Evolutionary conservation across 345 rosid genomes (phyloP).

Genomic region (Arabis alpina): DNA sequence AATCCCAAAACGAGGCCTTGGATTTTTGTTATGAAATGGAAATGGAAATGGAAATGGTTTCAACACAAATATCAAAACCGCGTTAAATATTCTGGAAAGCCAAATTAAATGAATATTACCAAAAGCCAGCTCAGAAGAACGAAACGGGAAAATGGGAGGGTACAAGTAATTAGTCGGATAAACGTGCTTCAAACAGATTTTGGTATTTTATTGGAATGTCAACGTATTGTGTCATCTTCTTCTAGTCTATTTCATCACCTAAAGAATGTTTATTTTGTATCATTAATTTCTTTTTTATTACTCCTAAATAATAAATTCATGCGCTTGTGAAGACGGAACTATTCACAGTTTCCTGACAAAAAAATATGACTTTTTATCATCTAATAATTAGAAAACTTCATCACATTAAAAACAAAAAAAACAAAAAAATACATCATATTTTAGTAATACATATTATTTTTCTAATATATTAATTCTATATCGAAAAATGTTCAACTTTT

Average conservation of each 20-base stretch:
- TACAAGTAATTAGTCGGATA: slow-evolving; percentile 31
- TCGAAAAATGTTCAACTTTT: slow-evolving; percentile 3
- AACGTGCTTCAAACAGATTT: slow-evolving; percentile 29
- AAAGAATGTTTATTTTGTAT: slow-evolving; percentile 28
- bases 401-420: not conserved
- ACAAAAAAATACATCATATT: slow-evolving; percentile 15
- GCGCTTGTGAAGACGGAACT: slow-evolving; percentile 27
- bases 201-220: slow-evolving; percentile 32
- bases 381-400: slow-evolving; percentile 21
- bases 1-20: not conserved
- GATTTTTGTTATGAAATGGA: not conserved
- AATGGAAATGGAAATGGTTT: not conserved
- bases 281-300: not conserved
- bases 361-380: not conserved
- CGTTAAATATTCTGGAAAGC: slow-evolving; percentile 21
- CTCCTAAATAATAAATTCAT: not conserved
- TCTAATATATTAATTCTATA: not conserved
- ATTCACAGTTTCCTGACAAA: slow-evolving; percentile 22
- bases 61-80: slow-evolving; percentile 21
- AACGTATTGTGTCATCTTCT: slow-evolving; percentile 11
- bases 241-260: slow-evolving; percentile 5
- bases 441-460: not conserved
- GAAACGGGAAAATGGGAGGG: slow-evolving; percentile 22
- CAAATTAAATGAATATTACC: slow-evolving; percentile 19
- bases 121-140: slow-evolving; percentile 38